phyloP scores from a whole-genome alignment of 495 filamentous ascomycete species.

The Neurospora hispaniola region DNA sequence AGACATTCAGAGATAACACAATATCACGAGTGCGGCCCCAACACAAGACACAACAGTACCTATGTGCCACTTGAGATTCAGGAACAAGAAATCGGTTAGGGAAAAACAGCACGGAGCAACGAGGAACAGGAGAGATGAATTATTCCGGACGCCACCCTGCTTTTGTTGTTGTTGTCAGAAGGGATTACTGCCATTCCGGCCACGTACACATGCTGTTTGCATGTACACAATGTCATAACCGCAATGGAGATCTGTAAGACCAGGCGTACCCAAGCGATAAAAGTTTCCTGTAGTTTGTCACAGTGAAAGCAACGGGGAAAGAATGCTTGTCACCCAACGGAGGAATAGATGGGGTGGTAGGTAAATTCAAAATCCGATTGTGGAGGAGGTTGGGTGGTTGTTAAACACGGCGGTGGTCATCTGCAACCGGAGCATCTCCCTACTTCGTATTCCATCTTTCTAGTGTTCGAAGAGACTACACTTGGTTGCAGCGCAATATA shows the following conservation, averaged over 20 bases:
- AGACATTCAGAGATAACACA: neutral
- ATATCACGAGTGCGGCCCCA: neutral
- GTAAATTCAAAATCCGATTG: neutral
- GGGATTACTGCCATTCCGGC: neutral
- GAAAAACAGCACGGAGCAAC: neutral
- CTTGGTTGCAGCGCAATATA: neutral
- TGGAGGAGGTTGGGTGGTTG: neutral
- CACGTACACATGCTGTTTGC: neutral
- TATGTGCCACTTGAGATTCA: neutral
- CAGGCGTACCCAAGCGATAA: neutral
- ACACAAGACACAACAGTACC: neutral
- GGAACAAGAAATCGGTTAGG: neutral
- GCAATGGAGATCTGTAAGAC: neutral
- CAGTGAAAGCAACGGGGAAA: neutral
- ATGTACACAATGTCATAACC: neutral
- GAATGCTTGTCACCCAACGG: neutral
- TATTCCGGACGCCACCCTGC: neutral
- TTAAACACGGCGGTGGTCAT: neutral
- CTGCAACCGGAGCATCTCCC: neutral
- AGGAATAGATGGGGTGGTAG: neutral
- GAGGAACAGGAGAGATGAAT: neutral
- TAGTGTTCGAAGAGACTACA: neutral
- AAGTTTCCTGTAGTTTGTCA: neutral
- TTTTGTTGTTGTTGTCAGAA: neutral
- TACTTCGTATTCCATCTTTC: neutral